Base-by-base conservation (phyloP, 2,329 filamentous ascomycete genomes). In the Zalaria obscura region DNA sequence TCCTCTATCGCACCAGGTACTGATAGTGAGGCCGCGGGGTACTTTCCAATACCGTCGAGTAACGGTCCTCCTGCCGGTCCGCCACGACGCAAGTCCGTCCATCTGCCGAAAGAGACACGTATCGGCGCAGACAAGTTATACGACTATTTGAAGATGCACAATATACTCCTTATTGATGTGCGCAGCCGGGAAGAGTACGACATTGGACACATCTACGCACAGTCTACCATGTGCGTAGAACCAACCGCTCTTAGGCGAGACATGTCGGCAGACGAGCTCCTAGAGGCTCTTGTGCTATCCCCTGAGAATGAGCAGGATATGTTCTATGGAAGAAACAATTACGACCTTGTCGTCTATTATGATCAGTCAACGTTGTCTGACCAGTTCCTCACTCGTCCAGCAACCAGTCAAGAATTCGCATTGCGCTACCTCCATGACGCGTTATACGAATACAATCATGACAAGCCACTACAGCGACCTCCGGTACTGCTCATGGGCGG, bases 321-420 rank as follows among this genome's bases (percentile, higher is more conserved):
- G 28, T 94, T 93, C 52, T 77, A 76, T 42, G 73, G 80, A 41
- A 66, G 76, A 9, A 73, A 88, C 48, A 71, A 81, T 42, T 94
- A 83, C 52, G 87, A 96, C 50, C 63, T 95, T 35, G 74, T 98
- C 7, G 83, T 98, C 0, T 91, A 93, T 53, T 93, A 96, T 57
- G 87, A 98, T 58, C 74, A 89, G 49, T 62, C 58, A 9, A 78
- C 75, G 47, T 71, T 57, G 69, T 83, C 54, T 44, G 72, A 60
- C 49, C 66, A 48, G 52, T 93, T 72, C 52, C 62, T 73, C 32
- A 66, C 63, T 11, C 62, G 66, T 25, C 65, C 68, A 5, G 53
- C 50, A 2, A 60, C 52, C 11, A 59, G 64, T 31, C 52, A 52
- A 5, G 63, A 68, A 43, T 43, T 46, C 25, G 74, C 78, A n/a